Percentiles rank a stretch among this genome's conserved stretches.
Evolutionary conservation across 371 early-diverging fungal species (phyloP).

Genomic region (Dichotomocladium elegans): DNA sequence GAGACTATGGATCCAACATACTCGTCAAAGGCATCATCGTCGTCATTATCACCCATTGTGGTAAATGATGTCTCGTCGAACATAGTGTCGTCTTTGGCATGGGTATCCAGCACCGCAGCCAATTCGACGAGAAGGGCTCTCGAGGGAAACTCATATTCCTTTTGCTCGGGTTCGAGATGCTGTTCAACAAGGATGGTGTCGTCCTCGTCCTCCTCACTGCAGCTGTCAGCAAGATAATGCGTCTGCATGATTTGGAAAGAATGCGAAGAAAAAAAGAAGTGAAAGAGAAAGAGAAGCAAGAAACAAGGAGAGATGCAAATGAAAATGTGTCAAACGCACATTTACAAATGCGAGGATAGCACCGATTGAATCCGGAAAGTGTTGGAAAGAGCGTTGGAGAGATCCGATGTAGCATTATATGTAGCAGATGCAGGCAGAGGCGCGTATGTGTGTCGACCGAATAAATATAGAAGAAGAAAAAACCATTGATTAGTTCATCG

Average conservation of each 20-base stretch:
- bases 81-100: slow-evolving; percentile 14
- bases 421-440: no score
- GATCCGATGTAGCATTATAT: no score
- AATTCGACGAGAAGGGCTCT: slow-evolving; percentile 22
- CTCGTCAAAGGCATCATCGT: not conserved
- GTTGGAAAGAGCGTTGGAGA: not conserved
- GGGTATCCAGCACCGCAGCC: slow-evolving; percentile 20
- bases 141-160: slow-evolving; percentile 40
- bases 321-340: not conserved
- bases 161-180: slow-evolving; percentile 34
- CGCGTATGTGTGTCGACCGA: not conserved
- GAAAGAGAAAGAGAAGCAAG: slow-evolving; percentile 4
- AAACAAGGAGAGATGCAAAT: slow-evolving; percentile 7
- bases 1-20: not conserved
- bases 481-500: not conserved
- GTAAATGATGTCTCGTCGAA: slow-evolving; percentile 44
- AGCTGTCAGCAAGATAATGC: not conserved
- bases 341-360: slow-evolving; percentile 1
- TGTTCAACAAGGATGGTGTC: slow-evolving; percentile 20
- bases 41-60: slow-evolving; percentile 9
- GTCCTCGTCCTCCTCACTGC: no score
- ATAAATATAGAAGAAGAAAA: not conserved
- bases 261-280: not conserved
- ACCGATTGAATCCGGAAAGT: not conserved
- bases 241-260: not conserved